Evolutionary conservation across 352 stramenopile species (phyloP).

Genomic region (Aphanomyces stellatus): DNA sequence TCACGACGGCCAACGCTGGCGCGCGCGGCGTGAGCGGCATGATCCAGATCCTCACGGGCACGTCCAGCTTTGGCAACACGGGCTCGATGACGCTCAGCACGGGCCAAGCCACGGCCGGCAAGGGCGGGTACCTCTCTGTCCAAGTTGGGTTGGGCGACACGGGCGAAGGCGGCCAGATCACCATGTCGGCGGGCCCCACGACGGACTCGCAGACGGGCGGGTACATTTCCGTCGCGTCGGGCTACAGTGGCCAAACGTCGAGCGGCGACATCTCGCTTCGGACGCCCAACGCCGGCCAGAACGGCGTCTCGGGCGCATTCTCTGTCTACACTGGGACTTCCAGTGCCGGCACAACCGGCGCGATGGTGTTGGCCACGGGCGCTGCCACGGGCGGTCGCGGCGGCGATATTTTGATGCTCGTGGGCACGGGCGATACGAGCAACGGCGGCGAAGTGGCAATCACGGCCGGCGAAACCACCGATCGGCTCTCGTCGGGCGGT

Average conservation of each 20-base stretch:
- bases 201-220: conserved; percentile 56
- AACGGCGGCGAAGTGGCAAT: conserved; percentile 59
- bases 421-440: conserved; percentile 43
- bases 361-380: conserved; percentile 43
- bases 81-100: conserved; percentile 45
- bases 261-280: conserved; percentile 60
- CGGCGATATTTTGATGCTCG: conserved; percentile 39
- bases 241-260: conserved; percentile 48
- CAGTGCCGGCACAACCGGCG: conserved; percentile 42
- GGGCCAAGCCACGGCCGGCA: conserved; percentile 37
- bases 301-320: conserved; percentile 46
- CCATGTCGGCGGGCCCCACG: conserved; percentile 60
- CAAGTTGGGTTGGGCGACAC: conserved; percentile 60
- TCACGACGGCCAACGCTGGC: conserved; percentile 45
- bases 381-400: conserved; percentile 50
- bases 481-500: conserved; percentile 33
- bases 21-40: conserved; percentile 47
- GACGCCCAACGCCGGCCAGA: conserved; percentile 46
- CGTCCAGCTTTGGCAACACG: conserved; percentile 45
- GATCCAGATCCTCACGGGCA: conserved; percentile 33
- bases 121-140: conserved; percentile 43
- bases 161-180: conserved; percentile 73
- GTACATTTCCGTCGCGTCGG: conserved; percentile 44
- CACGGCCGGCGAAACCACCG: conserved; percentile 51
- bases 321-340: conserved; percentile 50